Evolutionary conservation across 2,329 filamentous ascomycete genomes (phyloP), one percentile per base, ranked within the genome.

Genomic region (Drechslera avenae): DNA sequence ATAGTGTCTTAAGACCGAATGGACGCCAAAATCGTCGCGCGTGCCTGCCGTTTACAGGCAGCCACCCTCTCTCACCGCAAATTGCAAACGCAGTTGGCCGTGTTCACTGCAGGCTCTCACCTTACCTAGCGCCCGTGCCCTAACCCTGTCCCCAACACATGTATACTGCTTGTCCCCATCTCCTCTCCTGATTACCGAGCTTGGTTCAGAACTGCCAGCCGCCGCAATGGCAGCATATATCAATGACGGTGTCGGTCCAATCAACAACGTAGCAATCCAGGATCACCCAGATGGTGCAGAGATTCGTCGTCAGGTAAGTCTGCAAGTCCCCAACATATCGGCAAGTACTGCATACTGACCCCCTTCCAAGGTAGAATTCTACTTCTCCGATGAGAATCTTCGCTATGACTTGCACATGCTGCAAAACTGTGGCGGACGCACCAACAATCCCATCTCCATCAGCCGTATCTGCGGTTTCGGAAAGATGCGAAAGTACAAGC

Each of bases 361-460:
- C n/a, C 35, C 34, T 14, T n/a, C 60, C 10, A 16, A 80, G 69
- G 76, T 80, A 18, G 78, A 81, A 40, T 79, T 67, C 65, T 80
- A 79, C 66, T 80, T 81, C 67, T 77, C 75, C 16, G 78, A 80
- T 42, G 73, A 76, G 45, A 80, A 79, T 45, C 73, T 81, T 3
- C 64, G 68, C 2, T 66, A 55, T 1, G 78, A 81, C 56, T 57
- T 65, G 2, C 70, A 78, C 53, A 63, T 80, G 7, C 72, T 80
- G 8, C 69, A 72, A 50, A 69, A 66, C 53, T 73, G 74, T 33
- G 73, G 73, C 23, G 70, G 71, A 12, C 62, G 69, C 39, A 69
- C 76, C 35, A 78, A 78, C 51, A 60, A 71, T 1, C 73, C 75
- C 8, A 75, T 80, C 16, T 74, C 71, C 10, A 64, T 80, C 54